Base-by-base conservation (phyloP, 2,329 filamentous ascomycete genomes). In the Microthyrium microscopicum region DNA sequence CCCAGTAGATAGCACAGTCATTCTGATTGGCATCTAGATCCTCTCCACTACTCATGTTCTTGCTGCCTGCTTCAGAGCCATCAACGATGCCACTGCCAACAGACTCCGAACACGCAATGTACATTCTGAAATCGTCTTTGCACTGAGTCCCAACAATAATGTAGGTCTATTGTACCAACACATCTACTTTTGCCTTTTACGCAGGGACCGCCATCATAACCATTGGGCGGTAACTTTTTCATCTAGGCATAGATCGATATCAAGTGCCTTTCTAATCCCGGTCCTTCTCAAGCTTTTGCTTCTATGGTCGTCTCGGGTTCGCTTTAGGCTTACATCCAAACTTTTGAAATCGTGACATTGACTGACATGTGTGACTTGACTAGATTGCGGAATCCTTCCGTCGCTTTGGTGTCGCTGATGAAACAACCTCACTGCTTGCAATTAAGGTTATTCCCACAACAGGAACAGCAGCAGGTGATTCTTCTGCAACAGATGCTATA, bases 361-460 rank as follows among this genome's bases (percentile, higher is more conserved):
- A 30, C 16, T 13, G 18, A 6, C 8, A 8, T 16, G 13, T n/a
- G 19, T 20, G 12, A 20, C 8, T 7, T 3, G 9, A 12, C 13
- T 44, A 91, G 83, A 95, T 98, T 48, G 71, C 83, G 33, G 85
- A 94, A 45, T 77, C 84, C 1, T 95, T 95, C 56, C 77, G 82
- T 20, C 76, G 77, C 34, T 93, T 89, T 48, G 89, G 89, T 30
- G 74, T 95, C 37, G 62, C 69, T 1, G 70, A 81, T 9, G 58
- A 63, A 8, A 89, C 78, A 3, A 74, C 66, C 28, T 56, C 75
- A 43, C 56, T 98, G n/a, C 59, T 94, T 3, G 73, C 81, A 5
- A 64, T 94, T 47, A 95, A 94, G 51, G 64, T 95, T 7, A 62
- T 66, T 12, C 60, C 62, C 0, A 32, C 15, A 54, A 60, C 29